Evolutionary conservation across 192 early-diverging fungal species (phyloP), one percentile per base, ranked within the genome.

Genomic region (Gonapodya prolifera): DNA sequence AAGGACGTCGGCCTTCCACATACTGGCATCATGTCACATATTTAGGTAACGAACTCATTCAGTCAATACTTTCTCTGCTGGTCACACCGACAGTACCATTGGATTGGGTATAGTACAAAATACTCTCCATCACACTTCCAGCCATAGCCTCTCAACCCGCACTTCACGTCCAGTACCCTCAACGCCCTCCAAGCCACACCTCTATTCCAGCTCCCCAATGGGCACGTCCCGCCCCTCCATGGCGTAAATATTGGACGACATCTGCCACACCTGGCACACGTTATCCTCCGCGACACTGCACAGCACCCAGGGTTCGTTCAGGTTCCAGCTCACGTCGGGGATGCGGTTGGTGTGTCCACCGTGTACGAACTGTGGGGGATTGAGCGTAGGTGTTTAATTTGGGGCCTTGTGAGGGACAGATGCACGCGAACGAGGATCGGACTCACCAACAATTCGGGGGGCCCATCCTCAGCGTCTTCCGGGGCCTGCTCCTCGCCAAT

Each of bases 341-440:
- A 99, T 92, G 83, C 93, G 95, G 87, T 94, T 96, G 2, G 95
- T 98, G 78, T 99, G 97, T 2, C 97, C 97, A 45, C 97, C 97
- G 79, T 99, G 97, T 34, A 99, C 91, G 86, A 97, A 99, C 93
- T 92, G 78, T 2, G 79, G 0, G 77, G 33, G 77, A 81, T n/a
- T n/a, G n/a, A n/a, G n/a, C n/a, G n/a, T n/a, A n/a, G n/a, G n/a
- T n/a, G n/a, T n/a, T n/a, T n/a, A n/a, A n/a, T n/a, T n/a, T n/a
- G n/a, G n/a, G n/a, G n/a, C n/a, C n/a, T n/a, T n/a, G n/a, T n/a
- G n/a, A n/a, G n/a, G n/a, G n/a, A n/a, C n/a, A n/a, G n/a, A n/a
- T n/a, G n/a, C n/a, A n/a, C n/a, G n/a, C n/a, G n/a, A n/a, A n/a
- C n/a, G n/a, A n/a, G n/a, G n/a, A n/a, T n/a, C 28, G 30, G 33